A percentile compares a stretch with the other conserved stretches of the same genome.
Conservation (phyloP, 768 basidiomycete species). For the Mrakia frigida region DNA sequence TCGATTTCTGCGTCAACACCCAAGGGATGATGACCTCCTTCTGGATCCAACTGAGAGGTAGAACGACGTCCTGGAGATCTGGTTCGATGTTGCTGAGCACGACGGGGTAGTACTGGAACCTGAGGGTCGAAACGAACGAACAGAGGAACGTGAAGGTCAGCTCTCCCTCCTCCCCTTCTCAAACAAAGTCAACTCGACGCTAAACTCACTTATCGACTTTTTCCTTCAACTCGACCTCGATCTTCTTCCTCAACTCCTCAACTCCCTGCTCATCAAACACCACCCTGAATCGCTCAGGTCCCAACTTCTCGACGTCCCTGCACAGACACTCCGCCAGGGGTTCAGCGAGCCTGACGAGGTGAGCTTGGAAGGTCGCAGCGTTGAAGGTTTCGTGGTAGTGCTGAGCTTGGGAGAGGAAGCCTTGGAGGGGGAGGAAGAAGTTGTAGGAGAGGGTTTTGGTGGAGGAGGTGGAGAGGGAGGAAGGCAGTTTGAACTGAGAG, state of each 20-base stretch:
- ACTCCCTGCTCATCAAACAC: neutral
- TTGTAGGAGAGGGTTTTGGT: neutral
- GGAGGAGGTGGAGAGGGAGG: neutral
- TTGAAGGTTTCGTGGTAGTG: slow-evolving; percentile 1
- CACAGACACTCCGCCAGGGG: neutral
- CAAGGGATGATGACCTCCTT: neutral
- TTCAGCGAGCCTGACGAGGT: neutral
- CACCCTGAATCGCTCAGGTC: neutral
- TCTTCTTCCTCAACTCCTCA: neutral
- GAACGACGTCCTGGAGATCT: neutral
- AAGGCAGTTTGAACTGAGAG: neutral
- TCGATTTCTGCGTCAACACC: neutral
- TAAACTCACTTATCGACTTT: neutral
- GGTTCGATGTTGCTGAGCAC: slow-evolving; percentile 2
- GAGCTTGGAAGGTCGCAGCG: neutral
- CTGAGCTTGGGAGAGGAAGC: neutral
- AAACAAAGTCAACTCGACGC: neutral
- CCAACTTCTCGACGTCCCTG: neutral
- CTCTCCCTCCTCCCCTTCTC: neutral
- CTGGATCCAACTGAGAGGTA: neutral
- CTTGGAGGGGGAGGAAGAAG: neutral
- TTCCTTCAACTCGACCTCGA: neutral
- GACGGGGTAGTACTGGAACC: slow-evolving; percentile 1
- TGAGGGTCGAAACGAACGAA: neutral
- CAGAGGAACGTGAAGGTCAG: neutral